Base-by-base conservation (phyloP, 108 stramenopile genomes). In the Pseudonitzschia multiseries region DNA sequence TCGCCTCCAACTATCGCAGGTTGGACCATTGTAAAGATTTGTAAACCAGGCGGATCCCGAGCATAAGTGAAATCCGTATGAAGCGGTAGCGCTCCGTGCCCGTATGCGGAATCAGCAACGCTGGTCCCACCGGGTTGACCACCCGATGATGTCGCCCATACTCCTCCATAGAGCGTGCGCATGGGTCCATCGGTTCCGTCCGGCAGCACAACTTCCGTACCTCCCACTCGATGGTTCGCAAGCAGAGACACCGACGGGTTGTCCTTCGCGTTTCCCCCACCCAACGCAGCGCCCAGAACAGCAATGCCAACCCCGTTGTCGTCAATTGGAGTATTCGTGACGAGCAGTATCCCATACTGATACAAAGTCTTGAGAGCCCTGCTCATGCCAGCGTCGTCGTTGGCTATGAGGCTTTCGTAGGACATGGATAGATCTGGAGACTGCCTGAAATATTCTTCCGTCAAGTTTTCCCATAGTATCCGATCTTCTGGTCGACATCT, bases 11-110 rank as follows among this genome's bases (percentile, higher is more conserved):
- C 40, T 6, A 40, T 29, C 17, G 93, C 90, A 57, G 90, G 93
- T 56, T 81, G 81, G 6, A 86, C 86, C 90, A 94, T 91, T 59
- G 89, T 87, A 66, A 94, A 94, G 29, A 94, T 88, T 71, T 94
- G 93, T 56, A 90, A 80, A 46, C 93, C 93, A 41, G 93, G 90
- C 32, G 93, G 93, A 78, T 83, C 86, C 22, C 73, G 76, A 51
- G 80, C 62, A 79, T 94, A 94, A 4, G 87, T 90, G 86, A 92
- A 87, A 69, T 94, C 93, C 12, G 93, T 94, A 74, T 94, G 93
- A 43, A 94, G 70, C 13, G 93, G 93, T 28, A 94, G 76, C 6
- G 80, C 85, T 53, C 79, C 89, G 17, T 79, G 69, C 0, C 88
- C 86, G 78, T 94, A 94, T 20, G 90, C 87, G 33, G 93, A 94